Percentiles rank a stretch among this genome's conserved stretches.
These are phyloP conservation scores for Trifolium dubium DNA, from an alignment of 306 rosid genomes.

Conservation along the genomic window DNA sequence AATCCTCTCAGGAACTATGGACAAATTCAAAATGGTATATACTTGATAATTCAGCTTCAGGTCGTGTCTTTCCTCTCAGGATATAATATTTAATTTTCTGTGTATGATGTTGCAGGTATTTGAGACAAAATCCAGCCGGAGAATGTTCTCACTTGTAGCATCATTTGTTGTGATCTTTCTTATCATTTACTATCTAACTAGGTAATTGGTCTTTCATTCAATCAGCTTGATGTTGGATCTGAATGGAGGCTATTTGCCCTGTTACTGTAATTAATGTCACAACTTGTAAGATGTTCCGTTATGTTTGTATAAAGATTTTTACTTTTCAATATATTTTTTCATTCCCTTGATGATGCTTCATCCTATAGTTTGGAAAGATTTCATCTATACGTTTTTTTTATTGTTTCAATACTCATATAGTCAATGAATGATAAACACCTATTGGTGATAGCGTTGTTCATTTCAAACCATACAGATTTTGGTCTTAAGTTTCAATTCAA, in stretches of 20 bases:
- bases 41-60: not conserved
- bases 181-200: slow-evolving; percentile 81
- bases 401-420: not conserved
- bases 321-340: slow-evolving; percentile 32
- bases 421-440: not conserved
- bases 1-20: slow-evolving; percentile 89
- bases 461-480: too few species aligned
- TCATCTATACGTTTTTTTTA: not conserved
- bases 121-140: slow-evolving; percentile 88
- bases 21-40: slow-evolving; percentile 86
- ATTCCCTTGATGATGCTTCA: not conserved
- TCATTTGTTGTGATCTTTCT: slow-evolving; percentile 86
- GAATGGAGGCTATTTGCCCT: slow-evolving; percentile 30
- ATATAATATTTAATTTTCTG: slow-evolving; percentile 11
- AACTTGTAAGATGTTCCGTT: slow-evolving; percentile 35
- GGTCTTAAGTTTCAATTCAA: too few species aligned
- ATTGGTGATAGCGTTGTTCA: not conserved
- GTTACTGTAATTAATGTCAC: slow-evolving; percentile 47
- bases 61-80: slow-evolving; percentile 6
- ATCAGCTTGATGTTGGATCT: slow-evolving; percentile 34
- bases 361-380: not conserved
- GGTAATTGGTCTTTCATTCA: slow-evolving; percentile 45
- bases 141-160: slow-evolving; percentile 86
- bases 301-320: slow-evolving; percentile 48
- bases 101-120: slow-evolving; percentile 66